Evolutionary conservation across 148 eudicot species (phyloP), one percentile per base, ranked within the genome.

Genomic region (Vaccinium macrocarpon): DNA sequence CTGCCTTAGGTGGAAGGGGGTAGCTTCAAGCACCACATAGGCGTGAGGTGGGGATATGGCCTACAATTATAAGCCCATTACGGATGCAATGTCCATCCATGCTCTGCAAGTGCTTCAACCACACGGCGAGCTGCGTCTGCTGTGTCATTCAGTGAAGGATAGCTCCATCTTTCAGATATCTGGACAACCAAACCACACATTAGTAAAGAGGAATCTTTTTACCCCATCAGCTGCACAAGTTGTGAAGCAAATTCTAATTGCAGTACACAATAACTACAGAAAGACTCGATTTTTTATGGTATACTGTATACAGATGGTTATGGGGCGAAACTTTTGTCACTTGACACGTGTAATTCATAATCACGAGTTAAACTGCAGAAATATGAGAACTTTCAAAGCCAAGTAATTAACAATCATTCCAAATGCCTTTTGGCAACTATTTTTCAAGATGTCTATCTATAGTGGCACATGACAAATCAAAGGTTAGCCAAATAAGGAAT

Each of bases 81-180:
- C 38, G 78, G 82, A 76, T 71, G 87, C 85, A 90, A 83, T 81
- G 64, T 84, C 90, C 91, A 90, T 38, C 92, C 91, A 61, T 87
- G 87, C 70, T 83, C 84, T 1, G 88, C 79, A 62, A 90, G 86
- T 59, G 91, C 92, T 82, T 86, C 85, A 29, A 82, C 82, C 86
- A 90, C 92, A 62, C 81, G 82, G 42, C 52, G 38, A 77, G 91
- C 90, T 62, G 92, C 92, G 82, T 87, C 88, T 74, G 78, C 85
- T 49, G 85, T 87, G 81, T 90, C 92, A 70, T 76, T 73, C 42
- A 90, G 76, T 21, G 92, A 91, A 79, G 76, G 61, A 79, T 90
- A 90, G 81, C 82, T 81, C 92, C 92, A 90, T 9, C 74, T 78
- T 29, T 87, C 85, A 23, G 87, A 84, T 52, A 90, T 83, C 92